phyloP scores from a whole-genome alignment of 352 stramenopile genomes.

The Phytophthora colocasiae region DNA sequence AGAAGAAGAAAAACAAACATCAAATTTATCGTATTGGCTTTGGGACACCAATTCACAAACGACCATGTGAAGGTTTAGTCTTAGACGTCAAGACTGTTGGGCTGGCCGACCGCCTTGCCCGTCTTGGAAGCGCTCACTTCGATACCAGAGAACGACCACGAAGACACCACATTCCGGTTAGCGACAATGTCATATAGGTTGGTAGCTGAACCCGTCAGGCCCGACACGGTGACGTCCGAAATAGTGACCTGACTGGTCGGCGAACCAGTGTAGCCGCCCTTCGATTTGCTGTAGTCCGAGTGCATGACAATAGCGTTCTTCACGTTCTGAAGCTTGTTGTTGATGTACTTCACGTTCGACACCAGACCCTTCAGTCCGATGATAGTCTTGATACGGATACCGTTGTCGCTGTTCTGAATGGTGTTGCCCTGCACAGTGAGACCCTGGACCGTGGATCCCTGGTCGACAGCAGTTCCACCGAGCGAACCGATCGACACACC shows the following conservation, averaged over 20 bases:
- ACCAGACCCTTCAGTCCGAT: constrained; percentile 20
- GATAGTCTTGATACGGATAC: constrained; percentile 26
- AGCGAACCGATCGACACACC: constrained; percentile 36
- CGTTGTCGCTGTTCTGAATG: constrained; percentile 35
- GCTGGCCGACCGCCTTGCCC: constrained; percentile 22
- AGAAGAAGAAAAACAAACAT: background rate
- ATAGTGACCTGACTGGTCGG: constrained; percentile 34
- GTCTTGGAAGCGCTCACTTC: constrained; percentile 8
- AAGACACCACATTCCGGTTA: constrained; percentile 21
- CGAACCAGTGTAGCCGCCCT: constrained; percentile 11
- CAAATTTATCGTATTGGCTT: constrained; percentile 4
- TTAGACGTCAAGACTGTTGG: constrained; percentile 18
- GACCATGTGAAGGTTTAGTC: no score
- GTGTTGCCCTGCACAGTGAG: constrained; percentile 29
- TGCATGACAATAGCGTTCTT: constrained; percentile 23
- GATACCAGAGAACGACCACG: constrained; percentile 29
- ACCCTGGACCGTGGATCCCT: constrained; percentile 18
- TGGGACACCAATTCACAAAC: background rate
- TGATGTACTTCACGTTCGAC: constrained; percentile 15
- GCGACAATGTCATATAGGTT: constrained; percentile 29
- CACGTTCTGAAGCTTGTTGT: constrained; percentile 25
- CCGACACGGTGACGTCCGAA: constrained; percentile 21
- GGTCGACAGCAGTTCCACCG: constrained; percentile 12
- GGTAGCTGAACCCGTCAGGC: constrained; percentile 22
- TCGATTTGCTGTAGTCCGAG: constrained; percentile 23